Evolutionary conservation across 164 flowering plant genomes (phyloP).

Genomic region (Saururus chinensis): DNA sequence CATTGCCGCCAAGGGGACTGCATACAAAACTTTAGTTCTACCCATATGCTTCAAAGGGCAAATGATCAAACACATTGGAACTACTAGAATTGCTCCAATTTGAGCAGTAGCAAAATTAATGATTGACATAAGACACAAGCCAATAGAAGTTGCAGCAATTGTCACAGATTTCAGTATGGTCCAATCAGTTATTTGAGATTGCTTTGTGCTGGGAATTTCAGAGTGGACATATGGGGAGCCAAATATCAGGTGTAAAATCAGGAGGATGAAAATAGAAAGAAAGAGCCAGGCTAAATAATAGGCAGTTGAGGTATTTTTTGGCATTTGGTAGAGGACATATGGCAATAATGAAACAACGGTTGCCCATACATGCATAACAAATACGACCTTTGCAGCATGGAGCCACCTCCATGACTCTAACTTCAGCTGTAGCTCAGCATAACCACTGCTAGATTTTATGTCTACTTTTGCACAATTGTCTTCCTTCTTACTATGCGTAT

Average conservation of each 20-base stretch:
- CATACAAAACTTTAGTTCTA: conserved; percentile 18
- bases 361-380: conserved; percentile 67
- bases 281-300: conserved; percentile 42
- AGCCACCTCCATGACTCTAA: conserved; percentile 76
- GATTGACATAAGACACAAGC: conserved; percentile 82
- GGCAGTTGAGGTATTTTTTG: conserved; percentile 27
- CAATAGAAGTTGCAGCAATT: conserved; percentile 57
- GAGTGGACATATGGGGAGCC: conserved; percentile 29
- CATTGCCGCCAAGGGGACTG: conserved; percentile 24
- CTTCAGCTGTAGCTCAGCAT: conserved; percentile 11
- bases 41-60: conserved; percentile 48
- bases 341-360: conserved; percentile 59
- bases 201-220: conserved; percentile 3
- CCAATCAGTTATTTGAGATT: conserved; percentile 43
- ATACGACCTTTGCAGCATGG: conserved; percentile 61
- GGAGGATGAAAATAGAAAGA: conserved; percentile 40
- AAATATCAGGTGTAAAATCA: conserved; percentile 21
- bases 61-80: conserved; percentile 69
- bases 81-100: conserved; percentile 69
- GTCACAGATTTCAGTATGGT: conserved; percentile 59
- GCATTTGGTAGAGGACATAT: conserved; percentile 44
- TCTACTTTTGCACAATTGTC: conserved; percentile 5
- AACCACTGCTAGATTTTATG: conserved; percentile 2
- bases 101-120: conserved; percentile 91
- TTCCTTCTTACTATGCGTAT: conserved; percentile 22